phyloP scores from a whole-genome alignment of 345 rosid species.

The Hibiscus mutabilis region DNA sequence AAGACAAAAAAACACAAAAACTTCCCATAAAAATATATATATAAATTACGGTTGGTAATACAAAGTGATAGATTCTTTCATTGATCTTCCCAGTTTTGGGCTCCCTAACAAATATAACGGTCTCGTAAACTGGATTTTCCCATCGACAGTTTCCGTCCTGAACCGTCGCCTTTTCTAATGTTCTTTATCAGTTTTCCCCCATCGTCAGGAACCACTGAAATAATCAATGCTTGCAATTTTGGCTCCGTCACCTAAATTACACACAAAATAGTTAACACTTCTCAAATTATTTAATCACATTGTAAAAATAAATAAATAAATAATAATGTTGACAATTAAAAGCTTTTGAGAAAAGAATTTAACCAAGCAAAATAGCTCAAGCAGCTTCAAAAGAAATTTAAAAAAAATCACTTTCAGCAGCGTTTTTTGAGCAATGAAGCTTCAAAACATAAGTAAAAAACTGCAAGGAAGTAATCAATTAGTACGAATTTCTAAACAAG shows the following conservation, averaged over 20 bases:
- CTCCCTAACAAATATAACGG: conserved; percentile 60
- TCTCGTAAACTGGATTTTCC: conserved; percentile 69
- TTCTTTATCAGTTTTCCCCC: conserved; percentile 63
- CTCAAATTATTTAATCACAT: conserved; percentile 6
- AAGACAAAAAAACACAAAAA: not conserved
- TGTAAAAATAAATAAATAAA: not conserved
- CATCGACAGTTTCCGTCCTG: conserved; percentile 63
- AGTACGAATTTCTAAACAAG: not conserved
- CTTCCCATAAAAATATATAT: not conserved
- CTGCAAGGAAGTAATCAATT: not conserved
- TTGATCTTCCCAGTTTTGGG: conserved; percentile 64
- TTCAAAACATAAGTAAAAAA: not conserved
- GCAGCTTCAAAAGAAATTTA: not conserved
- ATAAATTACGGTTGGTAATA: conserved; percentile 57
- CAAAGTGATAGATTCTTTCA: conserved; percentile 58
- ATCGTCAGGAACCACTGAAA: conserved; percentile 83
- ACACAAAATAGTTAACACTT: conserved; percentile 5
- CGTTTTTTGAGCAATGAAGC: conserved; percentile 18
- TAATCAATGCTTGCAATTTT: conserved; percentile 46
- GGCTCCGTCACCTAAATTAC: conserved; percentile 38
- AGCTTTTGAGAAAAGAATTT: not conserved
- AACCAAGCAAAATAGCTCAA: not conserved
- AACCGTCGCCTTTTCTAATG: conserved; percentile 54
- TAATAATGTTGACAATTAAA: not conserved
- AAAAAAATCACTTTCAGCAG: not conserved